Evolutionary conservation across 2,329 filamentous ascomycete genomes (phyloP).

Genomic region (Colletotrichum chlorophyti): DNA sequence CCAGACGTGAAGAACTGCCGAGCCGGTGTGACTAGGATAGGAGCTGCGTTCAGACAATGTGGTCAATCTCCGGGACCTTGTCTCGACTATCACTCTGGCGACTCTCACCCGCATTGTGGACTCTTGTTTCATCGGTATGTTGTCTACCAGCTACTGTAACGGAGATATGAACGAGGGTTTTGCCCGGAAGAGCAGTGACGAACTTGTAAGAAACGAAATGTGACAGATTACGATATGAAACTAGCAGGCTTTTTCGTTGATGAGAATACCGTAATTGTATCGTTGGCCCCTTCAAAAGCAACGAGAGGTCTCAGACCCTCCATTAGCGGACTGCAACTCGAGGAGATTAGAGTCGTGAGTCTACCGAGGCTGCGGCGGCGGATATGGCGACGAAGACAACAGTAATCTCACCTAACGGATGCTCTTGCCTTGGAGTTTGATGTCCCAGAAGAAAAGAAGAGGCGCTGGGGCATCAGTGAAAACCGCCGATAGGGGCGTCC

Average conservation of each 20-base stretch:
- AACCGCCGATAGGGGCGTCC: too few species aligned
- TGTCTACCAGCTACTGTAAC: too few species aligned
- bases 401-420: too few species aligned
- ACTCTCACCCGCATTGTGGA: too few species aligned
- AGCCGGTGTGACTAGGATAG: too few species aligned
- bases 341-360: not conserved
- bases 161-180: not conserved
- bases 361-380: not conserved
- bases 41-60: too few species aligned
- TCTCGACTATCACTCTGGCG: too few species aligned
- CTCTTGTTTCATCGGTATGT: too few species aligned
- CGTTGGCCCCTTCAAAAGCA: conserved; percentile 11
- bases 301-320: conserved; percentile 6
- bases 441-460: not conserved
- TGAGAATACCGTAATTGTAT: not conserved
- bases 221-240: conserved; percentile 9
- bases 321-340: not conserved
- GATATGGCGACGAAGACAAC: not conserved
- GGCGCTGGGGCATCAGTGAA: too few species aligned
- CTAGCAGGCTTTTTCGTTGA: conserved; percentile 1
- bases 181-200: not conserved
- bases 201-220: not conserved
- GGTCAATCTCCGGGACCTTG: too few species aligned
- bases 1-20: not conserved
- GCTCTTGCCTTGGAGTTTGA: too few species aligned